Conservation (phyloP, 2,329 filamentous ascomycete species). For the Sporothrix dimorphospora region DNA sequence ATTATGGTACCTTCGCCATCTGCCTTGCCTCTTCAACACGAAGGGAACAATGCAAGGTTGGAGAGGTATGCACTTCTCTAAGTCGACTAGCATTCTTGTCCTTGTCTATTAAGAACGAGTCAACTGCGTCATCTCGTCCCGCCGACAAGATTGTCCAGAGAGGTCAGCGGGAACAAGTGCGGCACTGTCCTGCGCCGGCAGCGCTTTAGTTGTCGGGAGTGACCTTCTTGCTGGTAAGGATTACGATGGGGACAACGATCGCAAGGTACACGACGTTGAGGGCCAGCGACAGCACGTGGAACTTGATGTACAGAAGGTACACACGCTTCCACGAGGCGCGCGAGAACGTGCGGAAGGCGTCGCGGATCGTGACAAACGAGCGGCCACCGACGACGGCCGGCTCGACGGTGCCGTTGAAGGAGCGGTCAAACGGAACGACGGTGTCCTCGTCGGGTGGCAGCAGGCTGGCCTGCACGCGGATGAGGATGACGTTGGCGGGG, state of each 20-base stretch:
- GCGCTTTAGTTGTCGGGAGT: conserved; percentile 35
- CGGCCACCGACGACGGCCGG: conserved; percentile 74
- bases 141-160: neutral
- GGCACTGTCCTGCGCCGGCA: neutral
- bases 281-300: conserved; percentile 58
- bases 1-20: neutral
- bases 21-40: neutral
- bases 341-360: conserved; percentile 81
- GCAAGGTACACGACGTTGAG: conserved; percentile 51
- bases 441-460: conserved; percentile 80
- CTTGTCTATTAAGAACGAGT: neutral
- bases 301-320: conserved; percentile 75
- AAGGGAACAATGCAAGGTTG: neutral
- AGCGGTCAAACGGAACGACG: conserved; percentile 88
- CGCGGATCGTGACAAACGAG: conserved; percentile 70
- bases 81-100: neutral
- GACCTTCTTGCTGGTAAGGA: conserved; percentile 46
- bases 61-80: neutral
- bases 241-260: conserved; percentile 56
- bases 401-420: conserved; percentile 75
- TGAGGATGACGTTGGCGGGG: conserved; percentile 74
- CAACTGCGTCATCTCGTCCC: neutral
- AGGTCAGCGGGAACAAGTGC: neutral
- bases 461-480: conserved; percentile 84
- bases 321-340: conserved; percentile 72